Evolutionary conservation across 345 rosid genomes (phyloP).

Genomic region (Salix caprea): DNA sequence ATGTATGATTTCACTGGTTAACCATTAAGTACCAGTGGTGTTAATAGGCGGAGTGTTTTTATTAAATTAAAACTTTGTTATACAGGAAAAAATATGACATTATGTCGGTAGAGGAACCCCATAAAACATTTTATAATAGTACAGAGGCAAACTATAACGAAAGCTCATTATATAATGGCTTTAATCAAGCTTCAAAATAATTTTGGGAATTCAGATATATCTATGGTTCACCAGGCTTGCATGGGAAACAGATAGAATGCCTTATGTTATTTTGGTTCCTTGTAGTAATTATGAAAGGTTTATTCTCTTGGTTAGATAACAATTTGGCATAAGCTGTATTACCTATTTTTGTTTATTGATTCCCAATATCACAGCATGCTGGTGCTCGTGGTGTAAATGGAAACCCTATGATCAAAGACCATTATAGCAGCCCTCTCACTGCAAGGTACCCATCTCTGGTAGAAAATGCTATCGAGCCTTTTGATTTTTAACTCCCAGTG

Average conservation of each 20-base stretch:
- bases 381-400: slow-evolving; percentile 81
- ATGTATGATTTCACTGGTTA: no score
- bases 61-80: no score
- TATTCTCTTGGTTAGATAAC: background rate
- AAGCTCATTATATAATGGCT: no score
- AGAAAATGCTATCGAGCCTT: background rate
- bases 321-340: background rate
- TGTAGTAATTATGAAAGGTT: background rate
- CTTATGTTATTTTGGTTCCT: background rate
- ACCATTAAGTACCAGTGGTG: no score
- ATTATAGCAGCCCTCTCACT: slow-evolving; percentile 77
- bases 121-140: no score
- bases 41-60: no score
- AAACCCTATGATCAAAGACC: slow-evolving; percentile 76
- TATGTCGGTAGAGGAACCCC: no score
- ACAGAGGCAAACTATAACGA: no score
- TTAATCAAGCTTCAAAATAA: background rate
- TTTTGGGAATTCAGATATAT: background rate
- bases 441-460: slow-evolving; percentile 55
- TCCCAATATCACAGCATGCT: slow-evolving; percentile 51
- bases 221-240: background rate
- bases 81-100: no score
- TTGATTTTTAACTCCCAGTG: background rate
- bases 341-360: background rate
- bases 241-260: background rate